Evolutionary conservation across 192 early-diverging fungal genomes (phyloP), one percentile per base, ranked within the genome.

Genomic region (Phlyctochytrium bullatum): DNA sequence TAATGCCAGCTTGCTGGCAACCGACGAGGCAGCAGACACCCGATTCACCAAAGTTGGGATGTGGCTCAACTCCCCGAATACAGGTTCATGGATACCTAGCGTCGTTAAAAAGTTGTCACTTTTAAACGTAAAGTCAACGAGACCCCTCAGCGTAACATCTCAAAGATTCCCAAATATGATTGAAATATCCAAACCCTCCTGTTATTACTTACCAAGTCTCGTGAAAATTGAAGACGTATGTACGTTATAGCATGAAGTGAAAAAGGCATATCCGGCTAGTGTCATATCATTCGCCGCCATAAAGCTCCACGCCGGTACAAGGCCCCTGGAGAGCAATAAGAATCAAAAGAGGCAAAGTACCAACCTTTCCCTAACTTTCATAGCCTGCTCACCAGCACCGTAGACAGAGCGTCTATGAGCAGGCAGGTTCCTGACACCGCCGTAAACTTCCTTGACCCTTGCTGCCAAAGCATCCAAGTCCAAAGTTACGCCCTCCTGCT

Each of bases 1-100:
- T 6, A 32, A 69, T 20, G 72, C 57, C 12, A 70, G 62, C 33
- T 34, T 23, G 27, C 67, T 25, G 2, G 71, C 72, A 17, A 76
- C 63, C 3, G 62, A 33, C 20, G 70, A 71, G 0, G 76, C 72
- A 10, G 74, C 71, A 33, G 72, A 36, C 17, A 57, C 59, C 27
- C 62, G 4, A 50, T 59, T 59, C 28, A 72, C 53, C 17, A 80
- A 33, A 14, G 71, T 34, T 10, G 33, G 36, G 60, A 52, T 58
- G 10, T 69, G 33, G 10, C 52, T 65, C 20, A 82, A 35, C 12
- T 24, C 31, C 28, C 75, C 82, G 53, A 65, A 84, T 0, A 84
- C 82, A 6, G 82, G 82, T 57, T 84, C 79, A 71, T 84, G 82
- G 52, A 84, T 71, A 36, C 82, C 81, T 75, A 57, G 54, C 12